Percentiles rank a stretch among this genome's conserved stretches.
Evolutionary conservation across 495 filamentous ascomycete species (phyloP).

Genomic region (Copromyces sp.): DNA sequence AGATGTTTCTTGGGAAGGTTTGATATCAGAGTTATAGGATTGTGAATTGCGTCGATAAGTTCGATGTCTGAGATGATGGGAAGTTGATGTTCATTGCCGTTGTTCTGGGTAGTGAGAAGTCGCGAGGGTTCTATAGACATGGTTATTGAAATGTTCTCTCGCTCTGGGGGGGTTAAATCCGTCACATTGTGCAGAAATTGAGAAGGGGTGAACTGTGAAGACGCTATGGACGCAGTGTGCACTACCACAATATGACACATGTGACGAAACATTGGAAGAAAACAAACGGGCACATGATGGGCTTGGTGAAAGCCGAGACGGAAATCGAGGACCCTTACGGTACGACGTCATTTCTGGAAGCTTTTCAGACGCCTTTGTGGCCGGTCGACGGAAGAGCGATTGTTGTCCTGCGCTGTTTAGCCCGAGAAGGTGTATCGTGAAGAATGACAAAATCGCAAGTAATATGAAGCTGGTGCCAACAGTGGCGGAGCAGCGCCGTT

Average conservation of each 20-base stretch:
- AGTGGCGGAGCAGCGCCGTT: not conserved
- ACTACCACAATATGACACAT: not conserved
- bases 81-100: not conserved
- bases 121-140: not conserved
- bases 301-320: not conserved
- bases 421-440: not conserved
- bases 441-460: not conserved
- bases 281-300: not conserved
- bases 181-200: not conserved
- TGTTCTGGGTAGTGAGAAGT: not conserved
- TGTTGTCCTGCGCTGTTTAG: not conserved
- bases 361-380: not conserved
- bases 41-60: not conserved
- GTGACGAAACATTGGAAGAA: not conserved
- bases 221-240: not conserved
- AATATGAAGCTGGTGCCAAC: not conserved
- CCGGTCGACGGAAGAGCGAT: not conserved
- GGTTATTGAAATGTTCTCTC: not conserved
- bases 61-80: not conserved
- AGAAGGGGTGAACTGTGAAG: not conserved
- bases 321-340: not conserved
- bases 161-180: not conserved
- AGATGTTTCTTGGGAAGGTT: constrained; percentile 28
- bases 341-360: not conserved
- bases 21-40: constrained; percentile 16